These are phyloP conservation scores for Lactarius pseudohatsudake DNA, from an alignment of 768 basidiomycete species.

Conservation along the genomic window DNA sequence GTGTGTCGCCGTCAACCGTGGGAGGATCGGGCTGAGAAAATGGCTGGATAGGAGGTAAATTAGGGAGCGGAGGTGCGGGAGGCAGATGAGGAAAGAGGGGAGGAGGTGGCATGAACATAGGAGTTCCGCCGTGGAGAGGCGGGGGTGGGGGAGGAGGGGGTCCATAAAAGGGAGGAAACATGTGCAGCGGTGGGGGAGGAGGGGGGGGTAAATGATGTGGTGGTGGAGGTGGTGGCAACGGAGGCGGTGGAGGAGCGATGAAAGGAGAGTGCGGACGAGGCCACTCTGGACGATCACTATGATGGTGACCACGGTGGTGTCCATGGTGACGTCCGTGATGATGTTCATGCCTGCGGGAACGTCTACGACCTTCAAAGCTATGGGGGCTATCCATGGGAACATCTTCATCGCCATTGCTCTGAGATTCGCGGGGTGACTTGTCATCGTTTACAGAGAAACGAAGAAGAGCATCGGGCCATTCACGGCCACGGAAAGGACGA, in stretches of 20 bases:
- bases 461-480: slow-evolving; percentile 59
- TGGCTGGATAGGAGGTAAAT: slow-evolving; percentile 9
- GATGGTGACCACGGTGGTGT: slow-evolving; percentile 9
- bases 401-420: slow-evolving; percentile 9
- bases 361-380: slow-evolving; percentile 1
- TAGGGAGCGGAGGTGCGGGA: slow-evolving; percentile 30
- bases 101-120: slow-evolving; percentile 3
- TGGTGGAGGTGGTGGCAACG: slow-evolving; percentile 25
- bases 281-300: slow-evolving; percentile 14
- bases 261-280: slow-evolving; percentile 24
- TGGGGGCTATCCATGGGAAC: not conserved
- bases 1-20: not conserved
- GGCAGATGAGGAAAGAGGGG: slow-evolving; percentile 13
- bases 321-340: slow-evolving; percentile 19
- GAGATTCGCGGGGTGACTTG: slow-evolving; percentile 36
- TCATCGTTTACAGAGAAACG: slow-evolving; percentile 65
- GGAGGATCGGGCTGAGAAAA: slow-evolving; percentile 8
- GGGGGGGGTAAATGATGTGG: slow-evolving; percentile 21
- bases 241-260: slow-evolving; percentile 5
- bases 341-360: slow-evolving; percentile 14
- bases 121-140: slow-evolving; percentile 5
- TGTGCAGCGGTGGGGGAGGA: slow-evolving; percentile 28
- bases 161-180: slow-evolving; percentile 24
- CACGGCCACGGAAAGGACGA: slow-evolving; percentile 48
- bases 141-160: slow-evolving; percentile 19